Conservation (phyloP, 2,329 filamentous ascomycete genomes). For the Clarireedia hainanense region DNA sequence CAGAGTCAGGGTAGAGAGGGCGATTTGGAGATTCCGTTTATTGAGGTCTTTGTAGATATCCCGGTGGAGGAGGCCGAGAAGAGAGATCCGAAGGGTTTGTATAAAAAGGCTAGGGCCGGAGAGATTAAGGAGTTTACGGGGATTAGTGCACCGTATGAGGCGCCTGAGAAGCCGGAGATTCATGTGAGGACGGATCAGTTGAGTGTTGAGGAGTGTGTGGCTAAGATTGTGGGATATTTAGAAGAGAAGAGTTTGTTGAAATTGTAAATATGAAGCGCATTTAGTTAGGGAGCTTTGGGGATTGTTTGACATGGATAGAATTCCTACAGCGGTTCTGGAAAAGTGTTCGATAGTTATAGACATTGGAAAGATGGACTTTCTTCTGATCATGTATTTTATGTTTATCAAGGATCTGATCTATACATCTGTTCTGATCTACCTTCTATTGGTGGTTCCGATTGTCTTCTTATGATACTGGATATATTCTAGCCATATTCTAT, state of each 20-base stretch:
- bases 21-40: constrained; percentile 67
- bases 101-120: constrained; percentile 91
- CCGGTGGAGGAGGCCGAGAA: constrained; percentile 87
- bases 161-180: constrained; percentile 76
- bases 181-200: constrained; percentile 75
- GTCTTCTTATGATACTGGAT: constrained; percentile 6
- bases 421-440: not conserved
- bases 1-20: constrained; percentile 41
- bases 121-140: constrained; percentile 98
- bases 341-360: not conserved
- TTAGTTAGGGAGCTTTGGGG: not conserved
- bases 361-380: not conserved
- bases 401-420: not conserved
- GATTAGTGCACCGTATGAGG: constrained; percentile 92
- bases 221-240: constrained; percentile 74
- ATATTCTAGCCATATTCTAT: constrained; percentile 17
- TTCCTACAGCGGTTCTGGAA: not conserved
- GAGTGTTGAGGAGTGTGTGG: constrained; percentile 82
- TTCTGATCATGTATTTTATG: not conserved
- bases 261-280: constrained; percentile 1
- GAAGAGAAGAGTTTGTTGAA: constrained; percentile 56
- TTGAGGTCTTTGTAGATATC: constrained; percentile 91
- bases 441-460: not conserved
- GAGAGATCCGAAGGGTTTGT: constrained; percentile 93
- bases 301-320: not conserved